Conservation (phyloP, 306 rosid genomes). For the Pyrus betulifolia region DNA sequence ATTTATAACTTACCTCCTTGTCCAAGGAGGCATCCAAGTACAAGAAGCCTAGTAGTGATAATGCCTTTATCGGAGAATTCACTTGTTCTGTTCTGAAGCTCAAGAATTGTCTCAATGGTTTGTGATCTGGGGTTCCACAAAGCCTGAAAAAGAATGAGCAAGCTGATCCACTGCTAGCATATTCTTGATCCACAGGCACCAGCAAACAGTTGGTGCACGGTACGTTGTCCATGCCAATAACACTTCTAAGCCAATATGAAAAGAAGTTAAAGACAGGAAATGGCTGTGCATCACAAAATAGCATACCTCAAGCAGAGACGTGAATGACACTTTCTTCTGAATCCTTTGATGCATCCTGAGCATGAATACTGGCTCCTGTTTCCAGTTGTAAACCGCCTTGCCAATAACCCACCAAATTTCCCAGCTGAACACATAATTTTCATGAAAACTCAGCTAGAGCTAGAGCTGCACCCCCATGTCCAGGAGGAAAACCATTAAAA, state of each 20-base stretch:
- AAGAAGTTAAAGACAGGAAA: neutral
- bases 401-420: conserved; percentile 40
- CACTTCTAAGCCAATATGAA: neutral
- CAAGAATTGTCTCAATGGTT: conserved; percentile 24
- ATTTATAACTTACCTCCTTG: too few species aligned
- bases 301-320: conserved; percentile 33
- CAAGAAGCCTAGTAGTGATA: too few species aligned
- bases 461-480: conserved; percentile 15
- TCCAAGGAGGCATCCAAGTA: too few species aligned
- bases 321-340: conserved; percentile 26
- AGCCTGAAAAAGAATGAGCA: conserved; percentile 13
- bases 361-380: conserved; percentile 25
- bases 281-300: neutral
- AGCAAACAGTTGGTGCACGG: neutral
- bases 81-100: too few species aligned
- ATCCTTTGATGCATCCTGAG: conserved; percentile 23
- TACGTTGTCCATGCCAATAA: neutral
- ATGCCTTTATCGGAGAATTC: too few species aligned
- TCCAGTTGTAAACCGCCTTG: conserved; percentile 33
- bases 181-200: neutral
- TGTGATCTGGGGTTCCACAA: conserved; percentile 22
- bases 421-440: conserved; percentile 25
- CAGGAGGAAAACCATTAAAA: conserved; percentile 12
- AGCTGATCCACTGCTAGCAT: conserved; percentile 6
- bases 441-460: conserved; percentile 26